These are phyloP conservation scores for Akanthomyces dipterigenus DNA, from an alignment of 2,329 filamentous ascomycete genomes.

Conservation along the genomic window DNA sequence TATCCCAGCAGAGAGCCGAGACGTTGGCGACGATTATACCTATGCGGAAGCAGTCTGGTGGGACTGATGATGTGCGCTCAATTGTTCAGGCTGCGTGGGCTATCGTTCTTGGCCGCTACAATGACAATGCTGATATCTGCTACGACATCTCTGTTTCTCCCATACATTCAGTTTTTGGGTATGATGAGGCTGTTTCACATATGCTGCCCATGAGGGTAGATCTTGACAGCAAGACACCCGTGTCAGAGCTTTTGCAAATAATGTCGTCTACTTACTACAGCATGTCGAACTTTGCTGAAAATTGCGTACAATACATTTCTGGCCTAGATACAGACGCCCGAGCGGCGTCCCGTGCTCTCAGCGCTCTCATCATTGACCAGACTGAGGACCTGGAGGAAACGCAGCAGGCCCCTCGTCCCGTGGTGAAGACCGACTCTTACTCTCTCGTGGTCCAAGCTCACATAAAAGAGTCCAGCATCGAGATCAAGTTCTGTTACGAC, in stretches of 20 bases:
- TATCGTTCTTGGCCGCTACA: neutral
- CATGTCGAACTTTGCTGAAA: neutral
- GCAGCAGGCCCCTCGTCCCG: neutral
- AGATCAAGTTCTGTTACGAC: neutral
- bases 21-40: neutral
- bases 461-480: neutral
- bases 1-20: neutral
- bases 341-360: neutral
- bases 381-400: neutral
- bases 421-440: neutral
- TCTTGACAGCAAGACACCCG: neutral
- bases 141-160: neutral
- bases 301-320: neutral
- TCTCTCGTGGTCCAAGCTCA: neutral
- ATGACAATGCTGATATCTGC: neutral
- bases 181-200: neutral
- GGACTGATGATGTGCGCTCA: neutral
- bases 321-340: neutral
- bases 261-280: neutral
- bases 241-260: neutral
- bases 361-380: neutral
- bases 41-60: neutral
- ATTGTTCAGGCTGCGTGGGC: slow-evolving; percentile 5
- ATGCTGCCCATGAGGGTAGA: neutral
- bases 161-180: neutral